Conservation (phyloP, 257 asterid species). For the Pogostemon cablin region DNA sequence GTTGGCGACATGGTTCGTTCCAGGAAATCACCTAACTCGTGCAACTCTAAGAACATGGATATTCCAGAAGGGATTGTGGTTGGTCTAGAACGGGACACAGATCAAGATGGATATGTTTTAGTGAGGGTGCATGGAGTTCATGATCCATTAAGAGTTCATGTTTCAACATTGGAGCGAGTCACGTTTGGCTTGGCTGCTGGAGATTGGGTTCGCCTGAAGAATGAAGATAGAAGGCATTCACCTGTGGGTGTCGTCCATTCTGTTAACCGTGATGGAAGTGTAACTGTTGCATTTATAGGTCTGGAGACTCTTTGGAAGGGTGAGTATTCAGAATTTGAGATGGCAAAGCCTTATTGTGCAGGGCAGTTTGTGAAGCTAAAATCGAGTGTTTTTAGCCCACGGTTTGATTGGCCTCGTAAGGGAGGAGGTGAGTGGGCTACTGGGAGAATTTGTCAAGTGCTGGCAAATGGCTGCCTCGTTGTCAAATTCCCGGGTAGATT, state of each 20-base stretch:
- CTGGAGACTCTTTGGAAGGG: slow-evolving; percentile 80
- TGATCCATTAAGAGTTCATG: slow-evolving; percentile 66
- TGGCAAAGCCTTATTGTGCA: slow-evolving; percentile 68
- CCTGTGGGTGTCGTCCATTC: slow-evolving; percentile 74
- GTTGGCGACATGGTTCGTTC: slow-evolving; percentile 79
- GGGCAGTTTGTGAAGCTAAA: slow-evolving; percentile 80
- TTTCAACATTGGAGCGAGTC: slow-evolving; percentile 70
- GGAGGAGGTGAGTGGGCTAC: slow-evolving; percentile 69
- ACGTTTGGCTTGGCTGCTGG: slow-evolving; percentile 78
- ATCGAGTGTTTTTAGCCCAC: slow-evolving; percentile 54
- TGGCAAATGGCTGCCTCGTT: slow-evolving; percentile 80
- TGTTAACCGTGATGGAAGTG: slow-evolving; percentile 62
- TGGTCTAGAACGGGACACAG: slow-evolving; percentile 70
- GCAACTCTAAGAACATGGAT: slow-evolving; percentile 69
- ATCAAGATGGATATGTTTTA: slow-evolving; percentile 64
- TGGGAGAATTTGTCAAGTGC: slow-evolving; percentile 61
- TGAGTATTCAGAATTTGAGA: slow-evolving; percentile 61
- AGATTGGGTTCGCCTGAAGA: slow-evolving; percentile 78
- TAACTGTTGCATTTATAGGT: slow-evolving; percentile 72
- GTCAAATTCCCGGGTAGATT: slow-evolving; percentile 74
- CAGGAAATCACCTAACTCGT: slow-evolving; percentile 65
- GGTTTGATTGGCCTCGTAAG: slow-evolving; percentile 80
- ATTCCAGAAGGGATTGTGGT: slow-evolving; percentile 73
- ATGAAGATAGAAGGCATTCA: slow-evolving; percentile 64
- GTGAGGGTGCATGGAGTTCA: slow-evolving; percentile 81